Evolutionary conservation across 768 basidiomycete species (phyloP).

Genomic region (Auricularia auricula-judae): DNA sequence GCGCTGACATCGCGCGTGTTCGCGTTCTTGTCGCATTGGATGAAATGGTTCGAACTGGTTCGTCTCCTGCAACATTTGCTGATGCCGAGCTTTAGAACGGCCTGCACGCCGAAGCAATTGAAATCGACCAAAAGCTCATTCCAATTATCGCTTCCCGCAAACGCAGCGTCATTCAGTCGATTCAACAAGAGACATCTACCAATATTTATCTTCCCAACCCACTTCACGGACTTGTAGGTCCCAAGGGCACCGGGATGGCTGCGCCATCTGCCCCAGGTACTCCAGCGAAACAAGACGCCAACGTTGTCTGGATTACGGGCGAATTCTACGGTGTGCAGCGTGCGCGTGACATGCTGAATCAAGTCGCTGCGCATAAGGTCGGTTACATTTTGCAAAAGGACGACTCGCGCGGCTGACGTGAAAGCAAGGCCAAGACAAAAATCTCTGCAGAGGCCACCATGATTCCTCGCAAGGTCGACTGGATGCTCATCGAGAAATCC

Average conservation of each 20-base stretch:
- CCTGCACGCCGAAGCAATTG: conserved; percentile 79
- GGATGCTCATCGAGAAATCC: conserved; percentile 94
- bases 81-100: conserved; percentile 49
- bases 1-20: conserved; percentile 85
- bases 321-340: conserved; percentile 95
- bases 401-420: background rate
- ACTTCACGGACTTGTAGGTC: conserved; percentile 73
- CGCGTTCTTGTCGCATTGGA: conserved; percentile 89
- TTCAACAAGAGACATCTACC: conserved; percentile 94
- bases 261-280: conserved; percentile 27
- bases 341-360: conserved; percentile 89
- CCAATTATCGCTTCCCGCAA: conserved; percentile 86
- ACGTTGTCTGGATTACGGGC: conserved; percentile 91
- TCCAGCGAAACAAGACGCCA: conserved; percentile 44
- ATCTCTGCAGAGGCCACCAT: conserved; percentile 91
- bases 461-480: conserved; percentile 92
- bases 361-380: conserved; percentile 80
- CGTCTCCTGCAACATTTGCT: conserved; percentile 1
- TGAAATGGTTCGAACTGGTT: conserved; percentile 59
- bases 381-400: conserved; percentile 10
- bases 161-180: conserved; percentile 74
- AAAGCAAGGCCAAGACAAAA: conserved; percentile 65
- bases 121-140: conserved; percentile 92
- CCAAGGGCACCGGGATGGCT: conserved; percentile 26
- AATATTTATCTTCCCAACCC: conserved; percentile 94